Evolutionary conservation across 202 grass and related monocot genomes (phyloP).

Genomic region (Elaeis oleifera): DNA sequence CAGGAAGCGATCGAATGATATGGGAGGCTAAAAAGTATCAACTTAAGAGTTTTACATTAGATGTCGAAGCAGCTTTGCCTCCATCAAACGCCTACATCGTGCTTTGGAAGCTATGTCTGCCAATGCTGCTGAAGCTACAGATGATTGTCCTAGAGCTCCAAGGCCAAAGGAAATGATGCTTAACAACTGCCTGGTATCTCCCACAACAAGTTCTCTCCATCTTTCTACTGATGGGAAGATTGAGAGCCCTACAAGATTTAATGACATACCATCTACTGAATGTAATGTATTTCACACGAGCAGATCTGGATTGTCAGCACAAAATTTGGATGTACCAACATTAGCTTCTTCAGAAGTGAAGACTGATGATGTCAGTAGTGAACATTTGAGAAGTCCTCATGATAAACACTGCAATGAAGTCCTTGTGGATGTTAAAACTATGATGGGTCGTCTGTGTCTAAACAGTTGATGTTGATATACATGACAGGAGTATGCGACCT

Average conservation of each 20-base stretch:
- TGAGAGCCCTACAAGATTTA: slow-evolving; percentile 18
- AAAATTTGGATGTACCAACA: slow-evolving; percentile 21
- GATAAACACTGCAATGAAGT: slow-evolving; percentile 22
- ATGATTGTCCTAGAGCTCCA: slow-evolving; percentile 34
- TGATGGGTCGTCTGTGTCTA: slow-evolving; percentile 4
- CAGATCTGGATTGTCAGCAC: background rate
- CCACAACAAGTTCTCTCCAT: slow-evolving; percentile 20
- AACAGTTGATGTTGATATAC: slow-evolving; percentile 11
- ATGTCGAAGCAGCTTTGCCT: slow-evolving; percentile 89
- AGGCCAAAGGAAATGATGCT: slow-evolving; percentile 19
- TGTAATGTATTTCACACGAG: slow-evolving; percentile 13
- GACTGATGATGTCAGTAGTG: slow-evolving; percentile 10
- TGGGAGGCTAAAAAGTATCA: slow-evolving; percentile 37
- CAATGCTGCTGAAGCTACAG: slow-evolving; percentile 56
- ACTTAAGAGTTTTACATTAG: slow-evolving; percentile 34
- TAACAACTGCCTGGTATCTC: slow-evolving; percentile 18
- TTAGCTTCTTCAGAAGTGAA: slow-evolving; percentile 30
- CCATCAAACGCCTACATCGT: slow-evolving; percentile 95
- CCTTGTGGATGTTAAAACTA: slow-evolving; percentile 9
- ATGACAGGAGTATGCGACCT: slow-evolving; percentile 20
- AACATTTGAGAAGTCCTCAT: background rate
- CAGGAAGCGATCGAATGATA: slow-evolving; percentile 21
- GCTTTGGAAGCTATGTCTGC: slow-evolving; percentile 97
- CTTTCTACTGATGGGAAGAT: slow-evolving; percentile 26
- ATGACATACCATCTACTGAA: slow-evolving; percentile 25